phyloP scores from a whole-genome alignment of 2,329 filamentous ascomycete genomes.

The Hyphodiscus sp. region DNA sequence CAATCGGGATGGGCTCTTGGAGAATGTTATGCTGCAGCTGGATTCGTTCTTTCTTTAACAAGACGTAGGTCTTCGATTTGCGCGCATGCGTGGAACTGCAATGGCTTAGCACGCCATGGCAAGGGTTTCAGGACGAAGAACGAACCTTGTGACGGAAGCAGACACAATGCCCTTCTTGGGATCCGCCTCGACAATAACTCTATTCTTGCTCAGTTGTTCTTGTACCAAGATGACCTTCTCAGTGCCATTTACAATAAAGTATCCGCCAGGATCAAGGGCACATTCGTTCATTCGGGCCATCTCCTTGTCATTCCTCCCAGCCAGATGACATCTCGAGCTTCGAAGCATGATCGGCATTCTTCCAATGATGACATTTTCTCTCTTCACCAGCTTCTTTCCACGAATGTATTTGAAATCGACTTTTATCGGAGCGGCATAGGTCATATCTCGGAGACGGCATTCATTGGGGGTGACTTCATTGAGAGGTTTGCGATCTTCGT shows the following conservation, averaged over 20 bases:
- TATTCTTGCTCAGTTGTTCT: constrained; percentile 98
- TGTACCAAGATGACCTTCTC: constrained; percentile 99
- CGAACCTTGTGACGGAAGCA: constrained; percentile 75
- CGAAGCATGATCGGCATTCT: constrained; percentile 95
- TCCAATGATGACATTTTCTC: constrained; percentile 74
- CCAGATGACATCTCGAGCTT: constrained; percentile 86
- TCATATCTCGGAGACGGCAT: constrained; percentile 92
- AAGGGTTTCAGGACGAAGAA: neutral
- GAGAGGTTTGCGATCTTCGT: constrained; percentile 62
- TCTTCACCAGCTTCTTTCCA: constrained; percentile 68
- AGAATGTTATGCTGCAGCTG: constrained; percentile 89
- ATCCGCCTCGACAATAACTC: constrained; percentile 92
- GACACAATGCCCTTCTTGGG: constrained; percentile 89
- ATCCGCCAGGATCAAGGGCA: constrained; percentile 90
- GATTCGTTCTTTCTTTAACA: constrained; percentile 88
- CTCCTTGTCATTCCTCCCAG: constrained; percentile 74
- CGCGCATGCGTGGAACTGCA: constrained; percentile 88
- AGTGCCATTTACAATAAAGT: constrained; percentile 95
- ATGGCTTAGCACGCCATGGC: constrained; percentile 7
- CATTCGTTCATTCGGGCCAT: constrained; percentile 96
- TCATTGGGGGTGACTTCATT: constrained; percentile 88
- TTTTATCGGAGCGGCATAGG: constrained; percentile 91
- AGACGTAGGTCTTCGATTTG: constrained; percentile 95
- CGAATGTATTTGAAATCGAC: constrained; percentile 89
- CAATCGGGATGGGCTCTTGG: constrained; percentile 89